Evolutionary conservation across 1,284 basidiomycete genomes (phyloP).

Genomic region (Blastosporella zonata): DNA sequence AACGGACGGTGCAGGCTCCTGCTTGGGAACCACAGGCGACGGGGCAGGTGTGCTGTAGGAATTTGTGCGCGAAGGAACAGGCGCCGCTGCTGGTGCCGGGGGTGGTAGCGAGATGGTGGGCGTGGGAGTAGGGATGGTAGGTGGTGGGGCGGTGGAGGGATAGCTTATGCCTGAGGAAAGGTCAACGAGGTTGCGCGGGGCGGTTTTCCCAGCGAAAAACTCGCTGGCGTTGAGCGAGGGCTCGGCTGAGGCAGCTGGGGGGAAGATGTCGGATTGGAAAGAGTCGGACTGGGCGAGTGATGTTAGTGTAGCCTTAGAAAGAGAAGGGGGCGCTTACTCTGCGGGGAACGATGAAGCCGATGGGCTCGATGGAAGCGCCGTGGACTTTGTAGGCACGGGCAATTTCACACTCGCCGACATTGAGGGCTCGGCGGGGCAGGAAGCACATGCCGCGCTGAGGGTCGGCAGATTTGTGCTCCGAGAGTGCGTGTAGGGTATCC

Average conservation of each 20-base stretch:
- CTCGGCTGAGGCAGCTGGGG: conserved; percentile 81
- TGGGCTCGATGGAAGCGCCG: conserved; percentile 76
- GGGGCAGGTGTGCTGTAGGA: conserved; percentile 18
- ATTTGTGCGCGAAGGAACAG: conserved; percentile 15
- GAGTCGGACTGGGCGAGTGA: conserved; percentile 59
- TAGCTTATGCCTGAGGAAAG: conserved; percentile 57
- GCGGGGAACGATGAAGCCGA: conserved; percentile 92
- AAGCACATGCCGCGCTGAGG: conserved; percentile 97
- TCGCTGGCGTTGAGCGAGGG: conserved; percentile 80
- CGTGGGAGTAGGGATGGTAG: conserved; percentile 29
- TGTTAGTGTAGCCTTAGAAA: conserved; percentile 2
- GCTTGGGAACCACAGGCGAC: conserved; percentile 14
- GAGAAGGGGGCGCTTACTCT: conserved; percentile 54
- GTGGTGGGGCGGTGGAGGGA: conserved; percentile 24
- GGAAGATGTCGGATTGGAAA: conserved; percentile 95
- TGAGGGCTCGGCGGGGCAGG: conserved; percentile 87
- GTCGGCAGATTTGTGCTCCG: conserved; percentile 88
- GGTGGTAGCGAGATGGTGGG: conserved; percentile 22
- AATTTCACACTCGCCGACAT: conserved; percentile 91
- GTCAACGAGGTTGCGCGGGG: conserved; percentile 67
- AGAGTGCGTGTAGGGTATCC: conserved; percentile 78
- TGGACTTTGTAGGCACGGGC: conserved; percentile 93
- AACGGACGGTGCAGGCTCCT: conserved; percentile 18
- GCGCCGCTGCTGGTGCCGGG: conserved; percentile 19
- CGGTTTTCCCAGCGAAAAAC: conserved; percentile 84